A percentile compares a stretch with the other conserved stretches of the same genome.
phyloP scores from a whole-genome alignment of 495 filamentous ascomycete species.

The Penicillium longicatenatum region DNA sequence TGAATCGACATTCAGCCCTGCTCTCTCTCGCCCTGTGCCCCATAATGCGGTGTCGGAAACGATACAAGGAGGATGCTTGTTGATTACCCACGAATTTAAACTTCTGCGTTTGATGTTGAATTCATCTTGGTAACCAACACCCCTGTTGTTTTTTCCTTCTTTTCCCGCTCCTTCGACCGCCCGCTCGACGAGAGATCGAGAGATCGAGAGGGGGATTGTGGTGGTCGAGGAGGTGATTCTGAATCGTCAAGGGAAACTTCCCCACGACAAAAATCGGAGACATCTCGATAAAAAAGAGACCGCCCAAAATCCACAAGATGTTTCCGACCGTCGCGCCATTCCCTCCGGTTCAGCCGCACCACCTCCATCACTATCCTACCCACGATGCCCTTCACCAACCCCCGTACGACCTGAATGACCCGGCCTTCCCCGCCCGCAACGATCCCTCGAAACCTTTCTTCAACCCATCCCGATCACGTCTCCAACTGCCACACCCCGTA shows the following conservation, averaged over 20 bases:
- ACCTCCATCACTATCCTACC: conserved; percentile 38
- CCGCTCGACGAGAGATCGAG: conserved; percentile 11
- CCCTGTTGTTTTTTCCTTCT: background rate
- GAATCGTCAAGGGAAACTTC: background rate
- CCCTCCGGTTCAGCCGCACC: conserved; percentile 49
- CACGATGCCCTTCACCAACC: conserved; percentile 31
- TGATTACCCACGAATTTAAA: conserved; percentile 36
- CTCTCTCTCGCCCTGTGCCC: conserved; percentile 17
- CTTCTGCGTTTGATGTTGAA: conserved; percentile 11
- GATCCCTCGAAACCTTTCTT: conserved; percentile 30
- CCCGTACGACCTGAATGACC: conserved; percentile 35
- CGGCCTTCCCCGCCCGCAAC: conserved; percentile 28
- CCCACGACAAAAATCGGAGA: background rate
- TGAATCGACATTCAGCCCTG: conserved; percentile 17
- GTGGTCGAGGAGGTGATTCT: conserved; percentile 20
- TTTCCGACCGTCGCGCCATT: conserved; percentile 49
- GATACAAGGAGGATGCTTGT: conserved; percentile 50
- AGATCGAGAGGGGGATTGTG: conserved; percentile 14
- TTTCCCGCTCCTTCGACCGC: conserved; percentile 11
- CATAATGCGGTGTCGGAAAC: conserved; percentile 57
- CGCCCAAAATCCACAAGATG: conserved; percentile 26
- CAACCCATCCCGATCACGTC: conserved; percentile 35
- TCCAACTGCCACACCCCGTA: conserved; percentile 48
- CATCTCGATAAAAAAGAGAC: background rate
- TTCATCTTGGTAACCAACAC: conserved; percentile 4